A percentile compares a stretch with the other conserved stretches of the same genome.
These are phyloP conservation scores for Hanseniaspora mollemarum DNA, from an alignment of 805 yeast species.

Conservation along the genomic window DNA sequence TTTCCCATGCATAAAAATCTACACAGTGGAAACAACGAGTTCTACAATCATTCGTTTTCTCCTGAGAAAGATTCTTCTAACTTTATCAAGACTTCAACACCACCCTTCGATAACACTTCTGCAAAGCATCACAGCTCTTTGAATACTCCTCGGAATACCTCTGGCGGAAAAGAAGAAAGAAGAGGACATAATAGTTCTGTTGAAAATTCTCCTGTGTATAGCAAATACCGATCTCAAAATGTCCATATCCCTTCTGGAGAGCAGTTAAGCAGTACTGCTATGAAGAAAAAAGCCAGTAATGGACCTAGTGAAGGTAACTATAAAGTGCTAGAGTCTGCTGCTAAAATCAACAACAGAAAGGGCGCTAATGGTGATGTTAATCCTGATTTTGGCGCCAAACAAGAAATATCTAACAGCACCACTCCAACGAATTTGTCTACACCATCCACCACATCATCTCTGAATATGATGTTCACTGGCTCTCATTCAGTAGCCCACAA, in stretches of 20 bases:
- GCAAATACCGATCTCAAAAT: neutral
- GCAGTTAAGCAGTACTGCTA: neutral
- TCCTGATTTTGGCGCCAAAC: conserved; percentile 4
- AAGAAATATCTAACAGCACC: neutral
- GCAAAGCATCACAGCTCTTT: neutral
- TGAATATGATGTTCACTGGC: conserved; percentile 4
- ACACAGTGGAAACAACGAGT: neutral
- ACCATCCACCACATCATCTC: neutral
- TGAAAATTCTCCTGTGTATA: neutral
- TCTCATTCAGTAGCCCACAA: conserved; percentile 14
- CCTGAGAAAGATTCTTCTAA: neutral
- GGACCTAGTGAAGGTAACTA: neutral
- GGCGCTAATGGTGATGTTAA: neutral
- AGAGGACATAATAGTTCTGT: neutral
- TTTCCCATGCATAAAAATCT: neutral
- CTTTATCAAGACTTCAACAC: neutral
- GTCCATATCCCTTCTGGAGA: neutral
- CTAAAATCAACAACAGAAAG: neutral
- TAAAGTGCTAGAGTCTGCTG: neutral
- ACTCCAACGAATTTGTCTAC: neutral
- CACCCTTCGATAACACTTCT: neutral
- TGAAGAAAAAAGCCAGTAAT: neutral
- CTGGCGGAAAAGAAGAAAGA: neutral
- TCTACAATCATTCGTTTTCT: neutral
- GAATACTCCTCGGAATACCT: neutral